A percentile compares a stretch with the other conserved stretches of the same genome.
Conservation (phyloP, 208 protist species). For the Herpetomonas tarakana region DNA sequence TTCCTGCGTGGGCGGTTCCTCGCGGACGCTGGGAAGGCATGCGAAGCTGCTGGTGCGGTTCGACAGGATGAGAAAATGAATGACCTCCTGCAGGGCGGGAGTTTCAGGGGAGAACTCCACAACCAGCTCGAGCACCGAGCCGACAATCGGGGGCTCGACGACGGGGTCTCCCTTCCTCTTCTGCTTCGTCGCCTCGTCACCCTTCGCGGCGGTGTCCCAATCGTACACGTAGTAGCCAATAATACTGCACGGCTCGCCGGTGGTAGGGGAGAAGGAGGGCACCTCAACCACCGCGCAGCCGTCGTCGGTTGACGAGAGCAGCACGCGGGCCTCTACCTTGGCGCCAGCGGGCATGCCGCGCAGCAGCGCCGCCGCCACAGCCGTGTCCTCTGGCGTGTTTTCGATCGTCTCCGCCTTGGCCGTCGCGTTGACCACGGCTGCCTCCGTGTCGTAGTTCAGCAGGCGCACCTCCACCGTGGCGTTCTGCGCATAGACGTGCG, state of each 20-base stretch:
- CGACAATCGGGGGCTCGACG: slow-evolving; percentile 47
- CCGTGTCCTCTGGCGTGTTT: slow-evolving; percentile 60
- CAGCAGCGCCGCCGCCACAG: slow-evolving; percentile 30
- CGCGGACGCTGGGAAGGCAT: slow-evolving; percentile 37
- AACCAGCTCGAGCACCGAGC: slow-evolving; percentile 35
- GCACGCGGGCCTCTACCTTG: slow-evolving; percentile 47
- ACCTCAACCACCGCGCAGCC: slow-evolving; percentile 80
- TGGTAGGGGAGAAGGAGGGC: slow-evolving; percentile 7
- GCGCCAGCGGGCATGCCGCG: slow-evolving; percentile 27
- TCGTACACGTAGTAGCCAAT: slow-evolving; percentile 80
- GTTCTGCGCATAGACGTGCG: neutral
- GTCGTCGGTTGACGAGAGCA: slow-evolving; percentile 82
- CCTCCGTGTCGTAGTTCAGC: slow-evolving; percentile 74
- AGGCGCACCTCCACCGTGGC: slow-evolving; percentile 65
- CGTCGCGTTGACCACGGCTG: slow-evolving; percentile 71
- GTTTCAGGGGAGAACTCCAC: slow-evolving; percentile 65
- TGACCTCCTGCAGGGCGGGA: slow-evolving; percentile 34
- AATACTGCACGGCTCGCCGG: slow-evolving; percentile 26
- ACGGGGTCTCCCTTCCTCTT: slow-evolving; percentile 3
- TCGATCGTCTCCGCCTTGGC: slow-evolving; percentile 57
- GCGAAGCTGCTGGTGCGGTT: slow-evolving; percentile 31
- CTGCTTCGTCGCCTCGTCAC: neutral
- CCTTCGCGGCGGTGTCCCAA: slow-evolving; percentile 19
- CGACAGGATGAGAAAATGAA: slow-evolving; percentile 75
- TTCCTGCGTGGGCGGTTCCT: neutral